Percentiles rank a stretch among this genome's conserved stretches.
Conservation (phyloP, 2,329 filamentous ascomycete species). For the Trichoderma lentiforme region DNA sequence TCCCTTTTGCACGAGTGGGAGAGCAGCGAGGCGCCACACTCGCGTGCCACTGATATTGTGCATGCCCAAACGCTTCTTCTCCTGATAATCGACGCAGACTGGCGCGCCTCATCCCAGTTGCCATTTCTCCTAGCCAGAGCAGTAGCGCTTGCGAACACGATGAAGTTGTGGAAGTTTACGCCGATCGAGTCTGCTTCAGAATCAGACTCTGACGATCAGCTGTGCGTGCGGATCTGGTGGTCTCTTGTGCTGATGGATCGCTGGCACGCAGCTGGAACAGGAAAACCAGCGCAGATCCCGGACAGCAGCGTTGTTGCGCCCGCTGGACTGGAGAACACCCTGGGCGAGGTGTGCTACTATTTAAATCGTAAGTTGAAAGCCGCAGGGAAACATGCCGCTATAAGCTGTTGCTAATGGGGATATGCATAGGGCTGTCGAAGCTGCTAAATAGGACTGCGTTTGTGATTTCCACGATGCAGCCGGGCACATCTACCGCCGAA, state of each 20-base stretch:
- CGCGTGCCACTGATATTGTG: constrained; percentile 47
- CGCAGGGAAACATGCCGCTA: neutral
- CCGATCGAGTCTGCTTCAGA: constrained; percentile 49
- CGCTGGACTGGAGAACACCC: constrained; percentile 54
- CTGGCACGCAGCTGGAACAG: constrained; percentile 68
- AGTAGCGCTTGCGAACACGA: constrained; percentile 61
- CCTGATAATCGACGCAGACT: constrained; percentile 62
- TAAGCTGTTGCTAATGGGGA: constrained; percentile 18
- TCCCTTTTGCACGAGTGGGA: constrained; percentile 53
- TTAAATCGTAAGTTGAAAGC: constrained; percentile 56
- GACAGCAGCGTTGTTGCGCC: constrained; percentile 59
- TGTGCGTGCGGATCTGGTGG: constrained; percentile 68
- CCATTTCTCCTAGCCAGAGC: constrained; percentile 60
- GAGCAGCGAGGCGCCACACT: constrained; percentile 37
- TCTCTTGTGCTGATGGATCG: constrained; percentile 67
- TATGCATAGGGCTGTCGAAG: constrained; percentile 49
- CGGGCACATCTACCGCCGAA: constrained; percentile 35
- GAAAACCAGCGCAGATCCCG: constrained; percentile 59
- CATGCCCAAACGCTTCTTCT: constrained; percentile 66
- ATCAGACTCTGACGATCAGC: constrained; percentile 57
- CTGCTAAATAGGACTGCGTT: constrained; percentile 45
- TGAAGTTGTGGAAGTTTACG: constrained; percentile 52
- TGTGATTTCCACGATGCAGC: constrained; percentile 37
- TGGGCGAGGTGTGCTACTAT: constrained; percentile 63
- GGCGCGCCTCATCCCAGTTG: constrained; percentile 45